A percentile compares a stretch with the other conserved stretches of the same genome.
phyloP scores from a whole-genome alignment of 371 early-diverging fungal genomes.

The Dichotomocladium elegans region DNA sequence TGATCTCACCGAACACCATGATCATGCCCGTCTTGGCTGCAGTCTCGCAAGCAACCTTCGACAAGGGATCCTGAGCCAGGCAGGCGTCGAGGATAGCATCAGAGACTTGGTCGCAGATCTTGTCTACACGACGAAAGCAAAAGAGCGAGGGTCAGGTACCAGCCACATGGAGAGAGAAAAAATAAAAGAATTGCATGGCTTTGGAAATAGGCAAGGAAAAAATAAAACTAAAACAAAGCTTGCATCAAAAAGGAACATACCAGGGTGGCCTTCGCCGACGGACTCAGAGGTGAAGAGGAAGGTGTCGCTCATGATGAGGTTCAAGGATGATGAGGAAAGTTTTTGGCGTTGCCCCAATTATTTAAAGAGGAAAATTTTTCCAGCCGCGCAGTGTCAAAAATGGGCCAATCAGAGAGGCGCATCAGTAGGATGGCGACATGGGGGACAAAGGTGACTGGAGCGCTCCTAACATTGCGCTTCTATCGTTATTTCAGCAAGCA shows the following conservation, averaged over 20 bases:
- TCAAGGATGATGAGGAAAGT: neutral
- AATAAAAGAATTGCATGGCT: too few species aligned
- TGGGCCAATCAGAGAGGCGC: neutral
- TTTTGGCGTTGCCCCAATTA: neutral
- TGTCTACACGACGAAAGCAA: constrained; percentile 63
- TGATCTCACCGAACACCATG: constrained; percentile 99
- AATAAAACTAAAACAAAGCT: neutral
- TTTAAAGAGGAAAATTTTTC: constrained; percentile 2
- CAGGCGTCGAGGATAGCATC: constrained; percentile 99
- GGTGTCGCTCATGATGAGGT: constrained; percentile 39
- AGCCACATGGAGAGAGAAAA: too few species aligned
- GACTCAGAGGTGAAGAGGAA: constrained; percentile 99
- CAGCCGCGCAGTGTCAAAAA: neutral
- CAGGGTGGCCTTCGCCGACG: constrained; percentile 99
- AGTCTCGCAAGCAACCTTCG: constrained; percentile 99
- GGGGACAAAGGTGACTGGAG: neutral
- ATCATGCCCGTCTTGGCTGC: constrained; percentile 99
- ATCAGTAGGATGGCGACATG: constrained; percentile 5
- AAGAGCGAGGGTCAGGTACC: neutral
- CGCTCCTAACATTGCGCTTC: neutral
- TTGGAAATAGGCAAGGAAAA: neutral
- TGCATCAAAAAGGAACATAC: constrained; percentile 34
- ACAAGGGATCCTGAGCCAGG: constrained; percentile 91
- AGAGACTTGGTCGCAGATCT: constrained; percentile 99
- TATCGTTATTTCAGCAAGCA: neutral